A percentile compares a stretch with the other conserved stretches of the same genome.
These are phyloP conservation scores for Aotearoamyces nothofagi DNA, from an alignment of 2,329 filamentous ascomycete genomes.

Conservation along the genomic window DNA sequence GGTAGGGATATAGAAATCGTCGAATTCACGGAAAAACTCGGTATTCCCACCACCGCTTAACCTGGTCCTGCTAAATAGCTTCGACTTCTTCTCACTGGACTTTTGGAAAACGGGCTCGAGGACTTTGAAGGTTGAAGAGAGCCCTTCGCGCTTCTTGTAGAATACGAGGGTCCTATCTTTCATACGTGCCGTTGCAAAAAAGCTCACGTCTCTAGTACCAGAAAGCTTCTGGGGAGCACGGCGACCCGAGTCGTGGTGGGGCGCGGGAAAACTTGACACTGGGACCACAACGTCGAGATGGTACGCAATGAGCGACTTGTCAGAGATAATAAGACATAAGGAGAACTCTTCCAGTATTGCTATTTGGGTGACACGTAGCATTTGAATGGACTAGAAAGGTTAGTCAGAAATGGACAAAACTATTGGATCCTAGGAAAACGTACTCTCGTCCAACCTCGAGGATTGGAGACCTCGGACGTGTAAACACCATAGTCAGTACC, in stretches of 20 bases:
- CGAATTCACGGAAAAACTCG: conserved; percentile 94
- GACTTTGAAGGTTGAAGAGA: conserved; percentile 92
- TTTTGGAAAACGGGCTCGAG: conserved; percentile 93
- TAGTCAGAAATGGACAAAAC: too few relatives aligned
- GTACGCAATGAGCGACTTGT: conserved; percentile 84
- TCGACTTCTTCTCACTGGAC: conserved; percentile 66
- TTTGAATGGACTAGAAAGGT: conserved; percentile 51
- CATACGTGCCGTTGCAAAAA: conserved; percentile 93
- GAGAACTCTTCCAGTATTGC: conserved; percentile 93
- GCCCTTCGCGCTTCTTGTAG: conserved; percentile 89
- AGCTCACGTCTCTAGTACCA: conserved; percentile 80
- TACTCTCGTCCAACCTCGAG: conserved; percentile 81
- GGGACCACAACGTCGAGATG: conserved; percentile 73
- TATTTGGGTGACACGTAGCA: conserved; percentile 68
- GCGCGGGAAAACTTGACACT: conserved; percentile 43
- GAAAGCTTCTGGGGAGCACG: conserved; percentile 85
- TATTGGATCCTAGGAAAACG: too few relatives aligned
- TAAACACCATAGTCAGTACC: conserved; percentile 93
- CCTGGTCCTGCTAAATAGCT: conserved; percentile 41
- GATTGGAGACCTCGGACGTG: conserved; percentile 75
- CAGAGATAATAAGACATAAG: conserved; percentile 78
- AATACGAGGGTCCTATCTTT: conserved; percentile 91
- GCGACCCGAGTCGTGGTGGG: conserved; percentile 55
- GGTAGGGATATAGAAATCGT: conserved; percentile 95
- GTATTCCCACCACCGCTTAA: conserved; percentile 52